Evolutionary conservation across 495 filamentous ascomycete genomes (phyloP).

Genomic region (Penicillium longicatenatum): DNA sequence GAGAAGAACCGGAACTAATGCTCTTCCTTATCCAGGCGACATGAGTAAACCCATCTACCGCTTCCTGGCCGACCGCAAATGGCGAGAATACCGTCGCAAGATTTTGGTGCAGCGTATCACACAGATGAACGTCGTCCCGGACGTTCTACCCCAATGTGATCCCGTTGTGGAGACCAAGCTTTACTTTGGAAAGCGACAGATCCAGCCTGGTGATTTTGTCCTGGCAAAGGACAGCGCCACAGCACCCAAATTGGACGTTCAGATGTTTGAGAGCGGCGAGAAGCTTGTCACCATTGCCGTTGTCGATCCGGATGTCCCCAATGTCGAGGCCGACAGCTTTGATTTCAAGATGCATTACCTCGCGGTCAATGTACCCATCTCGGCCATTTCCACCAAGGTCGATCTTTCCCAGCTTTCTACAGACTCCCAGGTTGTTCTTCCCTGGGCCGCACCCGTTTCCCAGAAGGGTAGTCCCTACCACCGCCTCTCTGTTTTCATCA

Average conservation of each 20-base stretch:
- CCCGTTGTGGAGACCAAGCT: constrained; percentile 77
- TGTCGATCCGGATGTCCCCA: constrained; percentile 88
- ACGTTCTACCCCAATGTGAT: constrained; percentile 83
- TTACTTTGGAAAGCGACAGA: constrained; percentile 66
- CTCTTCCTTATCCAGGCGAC: constrained; percentile 60
- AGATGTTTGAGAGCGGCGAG: constrained; percentile 78
- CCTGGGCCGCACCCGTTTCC: constrained; percentile 82
- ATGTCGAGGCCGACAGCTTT: constrained; percentile 75
- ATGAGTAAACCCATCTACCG: constrained; percentile 98
- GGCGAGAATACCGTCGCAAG: constrained; percentile 74
- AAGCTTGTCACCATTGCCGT: constrained; percentile 82
- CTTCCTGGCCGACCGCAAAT: constrained; percentile 81
- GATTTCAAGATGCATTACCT: constrained; percentile 82
- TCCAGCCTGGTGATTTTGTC: constrained; percentile 78
- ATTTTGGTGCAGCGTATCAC: constrained; percentile 83
- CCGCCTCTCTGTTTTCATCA: constrained; percentile 77
- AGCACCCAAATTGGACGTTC: constrained; percentile 74
- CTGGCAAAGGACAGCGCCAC: constrained; percentile 66
- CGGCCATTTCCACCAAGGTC: constrained; percentile 54
- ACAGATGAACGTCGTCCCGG: constrained; percentile 89
- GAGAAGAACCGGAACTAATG: constrained; percentile 2
- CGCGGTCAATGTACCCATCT: constrained; percentile 65
- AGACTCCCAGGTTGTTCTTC: constrained; percentile 66
- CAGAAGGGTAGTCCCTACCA: constrained; percentile 93
- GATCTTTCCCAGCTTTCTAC: constrained; percentile 52